phyloP scores from a whole-genome alignment of 441 rosid species.

The Mallotus repandus region DNA sequence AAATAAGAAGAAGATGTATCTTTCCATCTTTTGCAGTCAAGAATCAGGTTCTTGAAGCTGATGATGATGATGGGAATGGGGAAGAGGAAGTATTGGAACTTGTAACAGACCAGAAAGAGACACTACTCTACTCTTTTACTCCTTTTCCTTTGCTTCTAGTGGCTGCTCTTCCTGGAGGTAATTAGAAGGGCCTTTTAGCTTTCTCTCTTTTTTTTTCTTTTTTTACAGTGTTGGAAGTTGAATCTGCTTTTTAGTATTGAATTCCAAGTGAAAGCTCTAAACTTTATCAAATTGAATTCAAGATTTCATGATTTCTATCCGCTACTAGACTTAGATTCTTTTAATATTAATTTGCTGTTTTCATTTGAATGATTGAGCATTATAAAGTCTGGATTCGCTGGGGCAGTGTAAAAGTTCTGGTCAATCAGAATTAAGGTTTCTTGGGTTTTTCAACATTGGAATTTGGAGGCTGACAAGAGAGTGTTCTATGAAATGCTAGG shows the following conservation, averaged over 20 bases:
- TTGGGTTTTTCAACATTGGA: too few relatives aligned
- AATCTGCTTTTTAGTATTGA: not conserved
- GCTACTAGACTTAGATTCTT: not conserved
- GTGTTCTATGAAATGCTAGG: too few relatives aligned
- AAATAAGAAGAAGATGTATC: constrained; percentile 14
- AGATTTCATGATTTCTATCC: not conserved
- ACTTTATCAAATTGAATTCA: not conserved
- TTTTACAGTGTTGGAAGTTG: not conserved
- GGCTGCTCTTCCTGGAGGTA: constrained; percentile 89
- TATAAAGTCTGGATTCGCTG: too few relatives aligned
- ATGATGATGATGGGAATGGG: constrained; percentile 6
- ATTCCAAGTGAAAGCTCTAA: not conserved
- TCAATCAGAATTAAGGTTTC: too few relatives aligned
- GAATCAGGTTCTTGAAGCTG: constrained; percentile 23
- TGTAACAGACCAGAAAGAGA: constrained; percentile 35
- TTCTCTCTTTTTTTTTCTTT: too few relatives aligned
- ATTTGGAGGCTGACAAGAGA: too few relatives aligned
- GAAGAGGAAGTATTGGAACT: constrained; percentile 16
- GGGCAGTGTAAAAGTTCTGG: too few relatives aligned
- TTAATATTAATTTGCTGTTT: not conserved
- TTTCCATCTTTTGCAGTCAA: constrained; percentile 29
- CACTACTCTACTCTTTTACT: constrained; percentile 55
- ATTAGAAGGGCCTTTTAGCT: too few relatives aligned
- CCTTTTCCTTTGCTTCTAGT: constrained; percentile 63
- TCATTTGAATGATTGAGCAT: too few relatives aligned